These are phyloP conservation scores for Penicillium verhagenii DNA, from an alignment of 495 filamentous ascomycete genomes.

Conservation along the genomic window DNA sequence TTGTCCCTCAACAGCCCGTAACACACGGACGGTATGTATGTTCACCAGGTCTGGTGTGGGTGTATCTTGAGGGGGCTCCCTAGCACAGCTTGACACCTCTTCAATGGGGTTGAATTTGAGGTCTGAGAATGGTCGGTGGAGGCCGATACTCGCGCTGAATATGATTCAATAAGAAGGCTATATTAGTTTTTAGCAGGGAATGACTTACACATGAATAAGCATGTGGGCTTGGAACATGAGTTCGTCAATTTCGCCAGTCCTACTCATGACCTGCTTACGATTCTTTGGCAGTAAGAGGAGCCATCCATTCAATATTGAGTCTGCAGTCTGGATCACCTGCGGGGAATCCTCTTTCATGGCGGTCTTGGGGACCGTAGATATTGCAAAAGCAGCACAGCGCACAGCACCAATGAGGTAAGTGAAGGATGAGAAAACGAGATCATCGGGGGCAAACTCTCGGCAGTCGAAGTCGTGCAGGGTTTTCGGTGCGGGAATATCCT, in stretches of 20 bases:
- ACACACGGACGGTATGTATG: slow-evolving; percentile 26
- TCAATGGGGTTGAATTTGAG: slow-evolving; percentile 31
- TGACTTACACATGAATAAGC: slow-evolving; percentile 33
- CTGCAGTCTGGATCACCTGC: slow-evolving; percentile 25
- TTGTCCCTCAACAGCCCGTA: slow-evolving; percentile 27
- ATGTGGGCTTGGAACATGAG: slow-evolving; percentile 38
- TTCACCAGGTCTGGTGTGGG: slow-evolving; percentile 26
- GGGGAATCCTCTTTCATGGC: slow-evolving; percentile 23
- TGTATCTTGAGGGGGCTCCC: slow-evolving; percentile 21
- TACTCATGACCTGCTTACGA: slow-evolving; percentile 28
- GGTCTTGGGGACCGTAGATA: slow-evolving; percentile 20
- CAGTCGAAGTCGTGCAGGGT: slow-evolving; percentile 71
- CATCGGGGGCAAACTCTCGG: slow-evolving; percentile 59
- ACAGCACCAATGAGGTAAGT: slow-evolving; percentile 66
- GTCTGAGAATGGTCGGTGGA: slow-evolving; percentile 34
- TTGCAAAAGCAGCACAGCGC: slow-evolving; percentile 26
- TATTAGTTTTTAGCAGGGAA: background rate
- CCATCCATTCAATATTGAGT: slow-evolving; percentile 30
- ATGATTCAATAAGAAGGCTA: background rate
- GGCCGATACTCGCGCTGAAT: slow-evolving; percentile 24
- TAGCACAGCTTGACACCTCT: slow-evolving; percentile 29
- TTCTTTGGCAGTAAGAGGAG: slow-evolving; percentile 25
- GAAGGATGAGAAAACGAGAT: slow-evolving; percentile 72
- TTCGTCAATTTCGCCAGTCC: slow-evolving; percentile 32
- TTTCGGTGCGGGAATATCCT: slow-evolving; percentile 62